These are phyloP conservation scores for Backusella psychrophila DNA, from an alignment of 192 early-diverging fungal species.

Conservation along the genomic window DNA sequence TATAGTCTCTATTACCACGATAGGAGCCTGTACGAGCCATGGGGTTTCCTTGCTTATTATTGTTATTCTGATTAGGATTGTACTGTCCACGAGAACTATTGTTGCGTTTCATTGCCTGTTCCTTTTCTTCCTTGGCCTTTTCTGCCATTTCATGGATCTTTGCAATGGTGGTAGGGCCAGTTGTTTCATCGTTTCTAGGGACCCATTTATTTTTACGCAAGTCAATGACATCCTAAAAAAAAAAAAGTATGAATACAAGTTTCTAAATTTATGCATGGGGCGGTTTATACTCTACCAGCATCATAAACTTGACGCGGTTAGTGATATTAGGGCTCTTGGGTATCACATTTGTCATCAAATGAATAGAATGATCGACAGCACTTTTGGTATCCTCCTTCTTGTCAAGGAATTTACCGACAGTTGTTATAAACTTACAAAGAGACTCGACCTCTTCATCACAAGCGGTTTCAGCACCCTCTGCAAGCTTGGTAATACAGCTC, in stretches of 20 bases:
- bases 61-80: constrained; percentile 5
- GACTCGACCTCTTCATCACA: constrained; percentile 96
- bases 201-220: constrained; percentile 76
- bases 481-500: constrained; percentile 80
- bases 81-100: constrained; percentile 52
- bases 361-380: constrained; percentile 77
- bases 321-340: constrained; percentile 64
- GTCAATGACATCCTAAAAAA: constrained; percentile 50
- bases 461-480: constrained; percentile 67
- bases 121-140: constrained; percentile 70
- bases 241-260: background rate
- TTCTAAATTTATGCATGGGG: background rate
- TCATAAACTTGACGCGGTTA: constrained; percentile 92
- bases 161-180: constrained; percentile 88
- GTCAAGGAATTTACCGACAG: constrained; percentile 85
- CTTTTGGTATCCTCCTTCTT: constrained; percentile 53
- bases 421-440: constrained; percentile 88
- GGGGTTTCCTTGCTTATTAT: constrained; percentile 24
- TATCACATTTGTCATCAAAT: constrained; percentile 70
- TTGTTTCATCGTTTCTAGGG: constrained; percentile 42
- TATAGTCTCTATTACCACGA: constrained; percentile 38
- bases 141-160: constrained; percentile 80
- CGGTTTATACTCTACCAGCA: constrained; percentile 34
- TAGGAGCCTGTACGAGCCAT: constrained; percentile 60
- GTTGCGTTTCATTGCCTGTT: constrained; percentile 58